Base-by-base conservation (phyloP, 228 moss, liverwort and hornwort genomes). In the Sphagnum magellanicum region DNA sequence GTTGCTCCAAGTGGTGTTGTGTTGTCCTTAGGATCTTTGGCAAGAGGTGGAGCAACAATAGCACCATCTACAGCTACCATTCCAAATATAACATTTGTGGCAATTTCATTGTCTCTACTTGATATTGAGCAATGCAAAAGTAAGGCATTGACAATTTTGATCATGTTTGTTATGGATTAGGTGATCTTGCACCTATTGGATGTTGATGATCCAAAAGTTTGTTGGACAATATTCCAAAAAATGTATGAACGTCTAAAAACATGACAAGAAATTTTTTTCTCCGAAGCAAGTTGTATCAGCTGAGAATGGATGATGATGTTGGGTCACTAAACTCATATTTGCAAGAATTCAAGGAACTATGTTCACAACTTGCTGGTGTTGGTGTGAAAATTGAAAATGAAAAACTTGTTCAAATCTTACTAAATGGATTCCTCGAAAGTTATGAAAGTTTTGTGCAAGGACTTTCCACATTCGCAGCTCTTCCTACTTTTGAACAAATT, bases 141-240 rank as follows among this genome's bases (percentile, higher is more conserved):
- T 16, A 58, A 58, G 17, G 57, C 53, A 3, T 0, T 68, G 5
- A 9, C 53, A 0, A 53, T 68, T 4, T 16, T 68, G 0, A 11
- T 58, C 32, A 68, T 66, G 68, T 53, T 12, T 5, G 68, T 68
- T 5, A 58, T 9, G 32, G 68, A 68, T 48, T 11, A 48, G 10
- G 55, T 68, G 4, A 47, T 68, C 1, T 11, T 55, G 0, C 7
- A 14, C 10, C 4, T 67, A 1, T 6, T 5, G 6, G 68, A 68
- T 10, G 46, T 53, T 0, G 53, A 32, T 6, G 68, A 68, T 52
- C 68, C 57, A 7, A 16, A 4, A 16, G 55, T 46, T 9, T 53
- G 46, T 7, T 32, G 68, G 68, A 5, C 16, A 16, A 9, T 48
- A 52, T 8, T 9, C 5, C 3, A 47, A 16, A 10, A 53, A 6